Base-by-base conservation (phyloP, 768 basidiomycete genomes). In the Leccinum longicurvipes region DNA sequence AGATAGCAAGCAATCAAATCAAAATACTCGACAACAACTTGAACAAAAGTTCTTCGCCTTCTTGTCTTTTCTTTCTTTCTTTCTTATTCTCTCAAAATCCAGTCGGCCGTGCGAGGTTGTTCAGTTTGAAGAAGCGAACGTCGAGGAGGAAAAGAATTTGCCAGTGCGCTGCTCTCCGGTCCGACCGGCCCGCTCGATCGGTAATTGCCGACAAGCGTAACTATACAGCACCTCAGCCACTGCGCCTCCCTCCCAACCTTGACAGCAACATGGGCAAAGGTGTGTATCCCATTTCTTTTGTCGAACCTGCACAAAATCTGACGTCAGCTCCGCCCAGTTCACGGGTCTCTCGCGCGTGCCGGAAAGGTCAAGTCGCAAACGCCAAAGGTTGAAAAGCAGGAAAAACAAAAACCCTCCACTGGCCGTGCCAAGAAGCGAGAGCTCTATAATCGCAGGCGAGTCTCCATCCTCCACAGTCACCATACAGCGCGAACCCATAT, bases 311-410 rank as follows among this genome's bases (percentile, higher is more conserved):
- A 6, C 41, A 21, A 21, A 24, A 23, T 36, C 29, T 21, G 10
- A 24, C 45, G 12, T 21, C 51, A 29, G 8, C 28, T 15, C 25
- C 8, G 21, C 10, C n/a, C 19, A 93, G 94, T 96, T 79, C 93
- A 97, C 87, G 93, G 94, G 74, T 97, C 93, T 74, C 93, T 97
- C 78, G 93, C 93, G 79, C 93, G 94, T 81, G 93, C 94, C 69
- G 95, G 95, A 76, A 97, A 98, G 84, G 96, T 97, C 82, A 97
- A 94, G 80, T 91, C 89, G 63, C 92, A 96, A 78, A 91, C 89
- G 66, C 95, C 95, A 67, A 98, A 98, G 78, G 95, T 97, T 72
- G 95, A 97, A 70, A 85, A 86, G 74, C 91, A 96, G 80, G 95
- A 98, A 81, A 98, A 97, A 87, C 91, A 94, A 86, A 98, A 97